These are phyloP conservation scores for Iodosphaeria phyllophila DNA, from an alignment of 2,329 filamentous ascomycete genomes.

Conservation along the genomic window DNA sequence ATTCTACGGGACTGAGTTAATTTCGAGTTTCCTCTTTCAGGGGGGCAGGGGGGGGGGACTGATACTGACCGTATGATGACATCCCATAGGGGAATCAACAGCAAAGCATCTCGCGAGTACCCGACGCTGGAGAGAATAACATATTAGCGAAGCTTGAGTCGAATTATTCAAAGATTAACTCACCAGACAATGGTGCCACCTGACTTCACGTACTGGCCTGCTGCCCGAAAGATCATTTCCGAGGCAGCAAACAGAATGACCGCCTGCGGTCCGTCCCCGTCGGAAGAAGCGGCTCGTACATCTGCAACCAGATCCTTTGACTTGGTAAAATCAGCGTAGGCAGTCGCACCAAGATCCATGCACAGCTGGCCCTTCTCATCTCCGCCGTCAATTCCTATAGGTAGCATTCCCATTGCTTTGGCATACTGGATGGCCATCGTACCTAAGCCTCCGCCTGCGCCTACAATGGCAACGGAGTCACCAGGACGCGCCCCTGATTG, in stretches of 20 bases:
- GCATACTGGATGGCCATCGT: conserved; percentile 67
- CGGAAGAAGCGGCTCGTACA: conserved; percentile 62
- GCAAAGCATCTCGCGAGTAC: conserved; percentile 60
- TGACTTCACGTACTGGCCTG: conserved; percentile 69
- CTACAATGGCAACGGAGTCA: conserved; percentile 67
- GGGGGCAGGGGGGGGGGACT: too few relatives aligned
- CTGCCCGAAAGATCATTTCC: conserved; percentile 93
- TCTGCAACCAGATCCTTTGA: conserved; percentile 65
- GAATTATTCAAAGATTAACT: too few relatives aligned
- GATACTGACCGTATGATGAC: conserved; percentile 56
- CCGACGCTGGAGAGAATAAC: too few relatives aligned
- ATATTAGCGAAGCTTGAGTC: too few relatives aligned
- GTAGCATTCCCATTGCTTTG: conserved; percentile 69
- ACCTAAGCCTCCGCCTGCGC: conserved; percentile 70
- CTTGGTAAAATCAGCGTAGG: conserved; percentile 65
- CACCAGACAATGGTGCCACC: conserved; percentile 68
- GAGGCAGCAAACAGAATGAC: conserved; percentile 71
- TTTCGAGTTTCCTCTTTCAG: too few relatives aligned
- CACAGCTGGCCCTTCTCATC: conserved; percentile 62
- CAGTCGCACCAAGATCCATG: conserved; percentile 47
- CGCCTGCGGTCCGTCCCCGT: conserved; percentile 71
- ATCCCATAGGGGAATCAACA: conserved; percentile 75
- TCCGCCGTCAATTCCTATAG: conserved; percentile 69
- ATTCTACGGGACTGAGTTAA: too few relatives aligned
- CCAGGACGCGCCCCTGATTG: conserved; percentile 59